Conservation (phyloP, 805 yeast species). For the Debaryomyces castellii region DNA sequence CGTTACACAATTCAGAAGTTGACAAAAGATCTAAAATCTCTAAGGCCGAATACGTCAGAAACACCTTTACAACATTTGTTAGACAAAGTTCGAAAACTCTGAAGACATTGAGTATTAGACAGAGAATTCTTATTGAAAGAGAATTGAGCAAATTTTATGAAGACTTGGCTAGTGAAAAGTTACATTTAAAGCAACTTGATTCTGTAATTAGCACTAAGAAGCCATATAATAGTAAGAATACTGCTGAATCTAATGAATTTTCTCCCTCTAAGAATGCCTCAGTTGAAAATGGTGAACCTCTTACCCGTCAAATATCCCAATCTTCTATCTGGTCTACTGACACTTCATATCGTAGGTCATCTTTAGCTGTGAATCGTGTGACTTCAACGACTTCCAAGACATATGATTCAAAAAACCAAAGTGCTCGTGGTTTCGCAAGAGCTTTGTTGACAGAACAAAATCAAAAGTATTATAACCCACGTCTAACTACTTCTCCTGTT, state of each 20-base stretch:
- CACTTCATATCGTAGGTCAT: slow-evolving; percentile 20
- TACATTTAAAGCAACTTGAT: slow-evolving; percentile 31
- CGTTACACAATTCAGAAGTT: slow-evolving; percentile 58
- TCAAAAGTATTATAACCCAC: slow-evolving; percentile 12
- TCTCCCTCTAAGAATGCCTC: background rate
- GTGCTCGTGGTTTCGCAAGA: slow-evolving; percentile 34
- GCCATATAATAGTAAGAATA: background rate
- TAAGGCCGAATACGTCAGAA: slow-evolving; percentile 40
- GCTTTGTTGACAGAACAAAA: slow-evolving; percentile 35
- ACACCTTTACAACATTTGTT: slow-evolving; percentile 41
- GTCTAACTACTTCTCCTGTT: slow-evolving; percentile 11
- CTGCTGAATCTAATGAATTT: background rate
- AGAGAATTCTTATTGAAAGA: slow-evolving; percentile 43
- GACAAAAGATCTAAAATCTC: slow-evolving; percentile 37
- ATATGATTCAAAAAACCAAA: background rate
- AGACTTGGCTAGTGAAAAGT: slow-evolving; percentile 36
- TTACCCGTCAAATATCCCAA: slow-evolving; percentile 27
- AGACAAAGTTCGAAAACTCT: slow-evolving; percentile 32
- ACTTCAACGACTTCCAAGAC: slow-evolving; percentile 23
- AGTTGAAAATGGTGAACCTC: background rate
- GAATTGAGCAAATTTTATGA: slow-evolving; percentile 47
- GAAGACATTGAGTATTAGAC: slow-evolving; percentile 32
- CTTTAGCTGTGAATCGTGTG: slow-evolving; percentile 31
- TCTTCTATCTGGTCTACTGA: slow-evolving; percentile 39
- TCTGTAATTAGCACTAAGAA: background rate